phyloP scores from a whole-genome alignment of 805 yeast species.

The Suhomyces emberorum region DNA sequence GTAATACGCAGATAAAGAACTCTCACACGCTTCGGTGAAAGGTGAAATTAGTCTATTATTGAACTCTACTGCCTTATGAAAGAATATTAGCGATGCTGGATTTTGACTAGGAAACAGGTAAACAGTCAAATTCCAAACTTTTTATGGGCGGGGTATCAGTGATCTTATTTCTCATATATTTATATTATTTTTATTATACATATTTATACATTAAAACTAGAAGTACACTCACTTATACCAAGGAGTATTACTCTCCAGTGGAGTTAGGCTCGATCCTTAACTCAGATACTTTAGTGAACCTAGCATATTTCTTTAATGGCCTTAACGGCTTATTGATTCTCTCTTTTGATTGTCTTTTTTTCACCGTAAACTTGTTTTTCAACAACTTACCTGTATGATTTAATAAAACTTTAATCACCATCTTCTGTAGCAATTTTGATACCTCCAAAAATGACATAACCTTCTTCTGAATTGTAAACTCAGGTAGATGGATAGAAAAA shows the following conservation, averaged over 20 bases:
- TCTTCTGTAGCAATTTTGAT: constrained; percentile 29
- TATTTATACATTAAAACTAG: background rate
- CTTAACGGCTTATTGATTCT: constrained; percentile 16
- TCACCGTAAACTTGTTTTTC: constrained; percentile 27
- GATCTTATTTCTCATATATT: background rate
- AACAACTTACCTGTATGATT: constrained; percentile 35
- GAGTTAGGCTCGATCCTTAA: background rate
- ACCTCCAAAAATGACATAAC: constrained; percentile 36
- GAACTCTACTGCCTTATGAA: too few relatives aligned
- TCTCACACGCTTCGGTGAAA: too few relatives aligned
- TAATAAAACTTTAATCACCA: constrained; percentile 29
- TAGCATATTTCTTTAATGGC: constrained; percentile 22
- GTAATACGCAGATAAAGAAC: too few relatives aligned
- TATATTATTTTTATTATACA: background rate
- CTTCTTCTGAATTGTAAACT: constrained; percentile 25
- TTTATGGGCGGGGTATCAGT: too few relatives aligned
- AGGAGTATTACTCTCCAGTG: background rate
- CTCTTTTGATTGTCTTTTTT: constrained; percentile 11
- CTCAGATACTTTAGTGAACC: constrained; percentile 22
- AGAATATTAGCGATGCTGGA: too few relatives aligned
- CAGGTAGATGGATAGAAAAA: constrained; percentile 33
- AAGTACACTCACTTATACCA: background rate
- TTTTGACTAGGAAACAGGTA: too few relatives aligned
- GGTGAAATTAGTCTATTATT: too few relatives aligned
- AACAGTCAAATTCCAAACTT: too few relatives aligned